Evolutionary conservation across 257 asterid genomes (phyloP).

Genomic region (Mitragyna speciosa): DNA sequence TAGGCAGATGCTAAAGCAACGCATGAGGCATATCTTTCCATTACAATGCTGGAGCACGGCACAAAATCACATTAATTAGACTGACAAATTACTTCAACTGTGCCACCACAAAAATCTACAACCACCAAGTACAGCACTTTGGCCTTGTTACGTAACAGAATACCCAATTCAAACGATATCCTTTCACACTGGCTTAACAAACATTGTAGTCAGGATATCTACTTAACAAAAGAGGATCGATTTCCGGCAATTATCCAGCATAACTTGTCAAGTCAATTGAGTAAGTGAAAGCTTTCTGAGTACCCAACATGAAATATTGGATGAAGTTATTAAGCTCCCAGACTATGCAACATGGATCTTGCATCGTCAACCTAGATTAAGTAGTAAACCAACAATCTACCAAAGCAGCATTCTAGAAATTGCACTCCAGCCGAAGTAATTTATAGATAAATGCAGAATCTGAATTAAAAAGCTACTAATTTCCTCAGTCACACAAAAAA

Average conservation of each 20-base stretch:
- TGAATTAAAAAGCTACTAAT: not conserved
- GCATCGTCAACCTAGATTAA: not conserved
- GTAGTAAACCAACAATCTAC: not conserved
- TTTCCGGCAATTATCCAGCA: not conserved
- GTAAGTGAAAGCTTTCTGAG: not conserved
- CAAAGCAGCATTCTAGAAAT: not conserved
- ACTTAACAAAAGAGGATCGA: not conserved
- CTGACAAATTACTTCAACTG: constrained; percentile 1
- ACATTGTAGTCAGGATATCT: not conserved
- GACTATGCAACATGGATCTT: constrained; percentile 6
- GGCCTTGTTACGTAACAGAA: not conserved
- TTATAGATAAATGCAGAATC: not conserved
- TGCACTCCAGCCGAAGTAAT: not conserved
- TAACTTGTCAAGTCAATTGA: constrained; percentile 6
- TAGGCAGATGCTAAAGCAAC: constrained; percentile 17
- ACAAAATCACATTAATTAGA: not conserved
- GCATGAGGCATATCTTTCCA: constrained; percentile 5
- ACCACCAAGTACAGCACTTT: not conserved
- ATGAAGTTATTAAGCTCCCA: not conserved
- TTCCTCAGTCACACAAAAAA: not conserved
- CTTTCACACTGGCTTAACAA: not conserved
- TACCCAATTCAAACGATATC: not conserved
- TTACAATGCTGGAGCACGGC: not conserved
- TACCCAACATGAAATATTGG: not conserved
- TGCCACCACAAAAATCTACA: not conserved